Percentiles rank a stretch among this genome's conserved stretches.
These are phyloP conservation scores for Gliomastix tumulicola DNA, from an alignment of 2,329 filamentous ascomycete genomes.

Conservation along the genomic window DNA sequence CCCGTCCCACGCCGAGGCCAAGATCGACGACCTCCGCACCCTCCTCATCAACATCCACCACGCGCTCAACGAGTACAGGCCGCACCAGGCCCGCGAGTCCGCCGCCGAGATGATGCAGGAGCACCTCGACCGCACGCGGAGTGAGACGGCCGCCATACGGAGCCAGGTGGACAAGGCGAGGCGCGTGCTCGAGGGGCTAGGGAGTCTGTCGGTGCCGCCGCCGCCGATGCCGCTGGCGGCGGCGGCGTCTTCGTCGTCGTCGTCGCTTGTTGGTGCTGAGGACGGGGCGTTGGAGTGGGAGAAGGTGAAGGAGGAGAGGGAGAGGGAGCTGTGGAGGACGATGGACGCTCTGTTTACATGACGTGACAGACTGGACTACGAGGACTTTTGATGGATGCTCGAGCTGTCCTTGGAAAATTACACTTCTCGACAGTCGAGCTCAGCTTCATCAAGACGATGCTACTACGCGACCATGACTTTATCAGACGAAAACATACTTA, in stretches of 20 bases:
- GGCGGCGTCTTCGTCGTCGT: background rate
- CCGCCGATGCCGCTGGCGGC: conserved; percentile 2
- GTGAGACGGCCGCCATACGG: conserved; percentile 65
- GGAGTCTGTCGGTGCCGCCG: conserved; percentile 29
- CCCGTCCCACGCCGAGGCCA: conserved; percentile 51
- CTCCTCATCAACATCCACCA: conserved; percentile 90
- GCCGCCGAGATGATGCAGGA: conserved; percentile 84
- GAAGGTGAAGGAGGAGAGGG: conserved; percentile 8
- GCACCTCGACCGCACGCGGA: conserved; percentile 63
- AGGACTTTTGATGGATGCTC: no score
- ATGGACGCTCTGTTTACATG: conserved; percentile 32
- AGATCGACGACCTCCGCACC: conserved; percentile 71
- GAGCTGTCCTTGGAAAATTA: no score
- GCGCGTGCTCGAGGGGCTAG: conserved; percentile 63
- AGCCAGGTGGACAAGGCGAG: conserved; percentile 66
- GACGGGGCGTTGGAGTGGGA: conserved; percentile 5
- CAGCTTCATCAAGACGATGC: no score
- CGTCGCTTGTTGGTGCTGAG: background rate
- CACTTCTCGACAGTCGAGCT: no score
- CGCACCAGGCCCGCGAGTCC: conserved; percentile 85
- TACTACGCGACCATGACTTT: no score
- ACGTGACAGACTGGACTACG: no score
- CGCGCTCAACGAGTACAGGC: conserved; percentile 87
- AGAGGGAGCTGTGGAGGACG: conserved; percentile 31
- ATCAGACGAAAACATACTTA: no score